Evolutionary conservation across 2,329 filamentous ascomycete genomes (phyloP), one percentile per base, ranked within the genome.

Genomic region (Acrocalymma vagum): DNA sequence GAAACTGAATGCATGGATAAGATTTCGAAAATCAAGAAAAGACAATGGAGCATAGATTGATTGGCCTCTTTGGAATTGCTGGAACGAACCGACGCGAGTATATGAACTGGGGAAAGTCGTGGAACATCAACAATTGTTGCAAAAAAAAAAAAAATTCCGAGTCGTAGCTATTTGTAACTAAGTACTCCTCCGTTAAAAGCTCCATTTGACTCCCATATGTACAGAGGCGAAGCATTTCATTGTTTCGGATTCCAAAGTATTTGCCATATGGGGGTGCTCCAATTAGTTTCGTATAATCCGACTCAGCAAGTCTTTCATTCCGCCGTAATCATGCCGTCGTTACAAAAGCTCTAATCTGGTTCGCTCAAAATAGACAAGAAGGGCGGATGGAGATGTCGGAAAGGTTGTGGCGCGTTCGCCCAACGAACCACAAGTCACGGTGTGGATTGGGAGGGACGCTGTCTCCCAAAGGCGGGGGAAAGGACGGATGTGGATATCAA

Each of bases 291-390:
- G 48, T 55, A 42, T 36, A 40, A 39, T 52, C 43, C 40, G 41
- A 47, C n/a, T n/a, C 47, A 48, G 46, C 45, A 45, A 42, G 42
- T 55, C 37, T 31, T 56, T 58, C 55, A 44, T 65, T 55, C 60
- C 51, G 50, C 63, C 55, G 55, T 67, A 52, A 67, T 69, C 65
- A 63, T 69, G 58, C 62, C 60, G 53, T 67, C 62, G 50, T 69
- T 57, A 67, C 54, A 56, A 23, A 45, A n/a, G 38, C 38, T 65
- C 51, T 56, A 62, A 59, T 57, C 51, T 52, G 50, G 51, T 47
- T 57, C 60, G 60, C 62, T 65, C 54, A 52, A 63, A 60, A 60
- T 60, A 53, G 49, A 64, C 54, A 66, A 60, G 55, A 44, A 63
- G 58, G 53, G 43, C 43, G 42, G 43, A 38, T 47, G 48, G 41